Conservation (phyloP, 768 basidiomycete species). For the Dendrothele bispora region DNA sequence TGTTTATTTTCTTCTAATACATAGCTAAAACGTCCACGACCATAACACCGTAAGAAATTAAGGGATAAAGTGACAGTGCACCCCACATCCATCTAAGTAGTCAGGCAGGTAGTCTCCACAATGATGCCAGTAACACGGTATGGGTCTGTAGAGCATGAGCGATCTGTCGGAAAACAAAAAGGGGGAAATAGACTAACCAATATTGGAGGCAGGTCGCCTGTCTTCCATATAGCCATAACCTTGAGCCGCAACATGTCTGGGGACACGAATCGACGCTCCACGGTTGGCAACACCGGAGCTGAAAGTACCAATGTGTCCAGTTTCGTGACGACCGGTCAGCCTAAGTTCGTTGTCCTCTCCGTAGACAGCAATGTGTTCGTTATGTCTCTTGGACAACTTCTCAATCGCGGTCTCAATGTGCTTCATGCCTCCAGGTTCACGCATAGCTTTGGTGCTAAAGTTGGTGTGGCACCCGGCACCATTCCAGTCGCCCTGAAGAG, state of each 20-base stretch:
- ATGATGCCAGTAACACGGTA: slow-evolving; percentile 92
- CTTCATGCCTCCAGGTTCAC: slow-evolving; percentile 92
- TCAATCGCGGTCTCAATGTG: slow-evolving; percentile 89
- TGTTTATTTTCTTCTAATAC: too few relatives aligned
- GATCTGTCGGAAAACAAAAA: slow-evolving; percentile 6
- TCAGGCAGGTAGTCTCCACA: slow-evolving; percentile 89
- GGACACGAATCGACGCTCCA: slow-evolving; percentile 95
- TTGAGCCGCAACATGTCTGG: slow-evolving; percentile 87
- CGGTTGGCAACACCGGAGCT: slow-evolving; percentile 96
- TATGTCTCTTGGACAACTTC: slow-evolving; percentile 87
- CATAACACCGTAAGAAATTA: too few relatives aligned
- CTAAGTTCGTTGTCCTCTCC: slow-evolving; percentile 97
- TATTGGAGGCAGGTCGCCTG: slow-evolving; percentile 96
- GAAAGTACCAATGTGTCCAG: slow-evolving; percentile 89
- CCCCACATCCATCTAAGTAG: too few relatives aligned
- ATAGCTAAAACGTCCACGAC: too few relatives aligned
- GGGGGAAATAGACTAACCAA: slow-evolving; percentile 56
- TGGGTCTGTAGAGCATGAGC: slow-evolving; percentile 57
- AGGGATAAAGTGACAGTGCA: too few relatives aligned
- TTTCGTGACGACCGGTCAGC: slow-evolving; percentile 96
- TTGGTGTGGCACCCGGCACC: slow-evolving; percentile 99
- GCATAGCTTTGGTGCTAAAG: slow-evolving; percentile 94
- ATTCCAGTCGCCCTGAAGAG: slow-evolving; percentile 97
- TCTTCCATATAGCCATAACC: slow-evolving; percentile 97
- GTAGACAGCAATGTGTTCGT: slow-evolving; percentile 96